Base-by-base conservation (phyloP, 768 basidiomycete genomes). In the Rickenella mellea region DNA sequence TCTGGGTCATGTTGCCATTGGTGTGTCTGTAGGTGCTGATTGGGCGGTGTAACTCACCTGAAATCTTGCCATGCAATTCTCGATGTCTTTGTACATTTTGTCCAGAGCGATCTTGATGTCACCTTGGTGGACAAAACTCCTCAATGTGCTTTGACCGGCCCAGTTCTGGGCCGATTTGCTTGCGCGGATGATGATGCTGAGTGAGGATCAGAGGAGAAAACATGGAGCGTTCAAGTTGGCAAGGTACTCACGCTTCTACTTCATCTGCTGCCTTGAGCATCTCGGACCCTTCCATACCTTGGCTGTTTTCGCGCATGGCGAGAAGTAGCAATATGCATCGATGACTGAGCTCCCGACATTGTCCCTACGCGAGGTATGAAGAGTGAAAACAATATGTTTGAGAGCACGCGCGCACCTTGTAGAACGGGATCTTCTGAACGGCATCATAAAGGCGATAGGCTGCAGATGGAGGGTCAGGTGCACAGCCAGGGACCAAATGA, bases 61-160 rank as follows among this genome's bases (percentile, higher is more conserved):
- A 68, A 67, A 42, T 58, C 60, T 44, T 57, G 56, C 41, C n/a
- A 62, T 56, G 21, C 58, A 59, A 24, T 47, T 51, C 33, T 66
- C 61, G n/a, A 71, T 59, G 32, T 67, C 60, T 21, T 53, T 58
- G 43, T 67, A 52, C 24, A 68, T 52, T 28, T 57, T 50, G 38
- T 65, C 61, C 30, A 71, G 60, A 1, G 64, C 67, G 26, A 65
- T 55, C 43, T 61, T 62, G n/a, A 71, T 66, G 38, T 67, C 67
- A 17, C 54, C 43, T 48, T 64, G 66, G 30, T 54, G 52, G 12
- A 67, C 35, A 49, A 70, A 64, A 41, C 62, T 64, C 43, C 58
- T 61, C 10, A 68, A 44, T 14, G 51, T 59, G 45, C 51, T 59
- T 51, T 62, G 60, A 3, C 47, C 49, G 17, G 61, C 57, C 69